Evolutionary conservation across 768 basidiomycete species (phyloP).

Genomic region (Tulasnella sp.): DNA sequence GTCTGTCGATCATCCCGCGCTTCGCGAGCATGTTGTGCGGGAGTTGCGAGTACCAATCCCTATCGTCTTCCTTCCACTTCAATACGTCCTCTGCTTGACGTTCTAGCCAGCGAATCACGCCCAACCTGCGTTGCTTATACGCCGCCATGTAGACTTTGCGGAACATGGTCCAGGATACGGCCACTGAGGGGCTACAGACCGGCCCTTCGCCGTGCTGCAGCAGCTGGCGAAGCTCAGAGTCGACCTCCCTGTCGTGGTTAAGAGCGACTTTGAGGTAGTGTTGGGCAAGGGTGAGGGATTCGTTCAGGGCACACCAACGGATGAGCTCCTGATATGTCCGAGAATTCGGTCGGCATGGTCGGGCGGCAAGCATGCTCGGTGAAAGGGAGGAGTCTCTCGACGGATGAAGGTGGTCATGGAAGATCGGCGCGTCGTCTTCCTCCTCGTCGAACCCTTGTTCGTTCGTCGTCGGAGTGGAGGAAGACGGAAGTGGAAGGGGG

Average conservation of each 20-base stretch:
- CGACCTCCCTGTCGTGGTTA: conserved; percentile 36
- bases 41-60: conserved; percentile 30
- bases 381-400: conserved; percentile 34
- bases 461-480: conserved; percentile 29
- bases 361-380: conserved; percentile 24
- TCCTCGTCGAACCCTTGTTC: conserved; percentile 52
- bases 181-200: not conserved
- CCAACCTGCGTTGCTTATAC: not conserved
- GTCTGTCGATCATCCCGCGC: not conserved
- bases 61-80: conserved; percentile 37
- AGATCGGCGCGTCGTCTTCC: conserved; percentile 41
- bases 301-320: conserved; percentile 31
- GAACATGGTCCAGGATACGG: conserved; percentile 4
- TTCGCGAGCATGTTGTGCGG: not conserved
- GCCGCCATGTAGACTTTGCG: not conserved
- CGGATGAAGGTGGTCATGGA: conserved; percentile 11
- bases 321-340: conserved; percentile 38
- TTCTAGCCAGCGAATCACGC: conserved; percentile 47
- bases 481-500: conserved; percentile 43
- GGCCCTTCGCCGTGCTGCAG: conserved; percentile 22
- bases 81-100: conserved; percentile 37
- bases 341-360: conserved; percentile 51
- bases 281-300: conserved; percentile 11
- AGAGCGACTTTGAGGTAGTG: conserved; percentile 47
- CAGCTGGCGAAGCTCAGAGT: conserved; percentile 30